These are phyloP conservation scores for Trichoderma parareesei DNA, from an alignment of 495 filamentous ascomycete genomes.

Conservation along the genomic window DNA sequence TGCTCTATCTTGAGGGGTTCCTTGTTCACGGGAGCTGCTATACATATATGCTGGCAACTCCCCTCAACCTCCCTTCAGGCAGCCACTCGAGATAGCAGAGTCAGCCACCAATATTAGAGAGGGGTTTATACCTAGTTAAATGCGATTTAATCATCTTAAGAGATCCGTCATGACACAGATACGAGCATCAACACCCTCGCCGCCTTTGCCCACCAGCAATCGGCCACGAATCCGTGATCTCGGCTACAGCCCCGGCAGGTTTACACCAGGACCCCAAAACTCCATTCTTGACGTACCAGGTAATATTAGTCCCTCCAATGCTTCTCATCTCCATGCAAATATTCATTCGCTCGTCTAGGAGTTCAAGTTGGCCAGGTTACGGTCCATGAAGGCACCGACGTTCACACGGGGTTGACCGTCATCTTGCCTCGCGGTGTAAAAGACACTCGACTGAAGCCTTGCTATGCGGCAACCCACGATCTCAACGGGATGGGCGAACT, in stretches of 20 bases:
- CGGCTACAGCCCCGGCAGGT: constrained; percentile 21
- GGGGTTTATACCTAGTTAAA: too few relatives aligned
- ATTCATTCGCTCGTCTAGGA: constrained; percentile 8
- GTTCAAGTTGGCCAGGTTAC: constrained; percentile 22
- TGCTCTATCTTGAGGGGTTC: too few relatives aligned
- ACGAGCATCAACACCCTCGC: too few relatives aligned
- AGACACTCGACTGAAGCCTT: constrained; percentile 18
- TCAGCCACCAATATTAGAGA: too few relatives aligned
- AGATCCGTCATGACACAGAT: too few relatives aligned
- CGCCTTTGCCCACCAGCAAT: too few relatives aligned
- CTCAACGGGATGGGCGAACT: constrained; percentile 24
- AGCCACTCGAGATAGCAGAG: too few relatives aligned
- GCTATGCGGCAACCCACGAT: constrained; percentile 20
- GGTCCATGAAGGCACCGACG: constrained; percentile 17
- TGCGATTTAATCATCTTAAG: too few relatives aligned
- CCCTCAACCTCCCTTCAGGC: too few relatives aligned
- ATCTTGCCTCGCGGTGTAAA: constrained; percentile 20
- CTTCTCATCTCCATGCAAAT: not conserved
- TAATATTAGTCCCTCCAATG: not conserved
- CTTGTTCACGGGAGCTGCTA: too few relatives aligned
- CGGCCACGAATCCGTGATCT: not conserved
- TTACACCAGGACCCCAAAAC: constrained; percentile 19
- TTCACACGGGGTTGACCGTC: constrained; percentile 20
- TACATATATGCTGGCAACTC: too few relatives aligned
- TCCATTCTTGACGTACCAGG: constrained; percentile 23